A percentile compares a stretch with the other conserved stretches of the same genome.
These are phyloP conservation scores for Boletus reticulatus DNA, from an alignment of 768 basidiomycete species.

Conservation along the genomic window DNA sequence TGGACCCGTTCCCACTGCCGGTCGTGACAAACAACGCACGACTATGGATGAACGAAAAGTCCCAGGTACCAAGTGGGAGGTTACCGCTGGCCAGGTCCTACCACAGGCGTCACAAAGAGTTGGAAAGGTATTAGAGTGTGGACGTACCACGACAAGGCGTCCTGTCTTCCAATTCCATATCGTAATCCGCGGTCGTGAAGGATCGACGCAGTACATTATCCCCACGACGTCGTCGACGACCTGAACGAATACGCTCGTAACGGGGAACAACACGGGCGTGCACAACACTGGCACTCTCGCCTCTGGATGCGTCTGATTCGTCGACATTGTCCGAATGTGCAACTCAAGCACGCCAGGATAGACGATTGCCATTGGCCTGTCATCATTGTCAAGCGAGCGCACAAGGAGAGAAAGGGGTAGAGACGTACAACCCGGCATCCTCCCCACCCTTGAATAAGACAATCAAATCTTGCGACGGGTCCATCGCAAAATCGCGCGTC, in stretches of 20 bases:
- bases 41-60: slow-evolving; percentile 47
- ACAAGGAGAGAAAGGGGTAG: too few relatives aligned
- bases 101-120: background rate
- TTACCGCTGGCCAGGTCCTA: slow-evolving; percentile 29
- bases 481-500: slow-evolving; percentile 60
- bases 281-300: slow-evolving; percentile 34
- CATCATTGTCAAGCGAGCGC: background rate
- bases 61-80: slow-evolving; percentile 32
- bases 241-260: slow-evolving; percentile 42
- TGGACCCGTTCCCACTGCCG: slow-evolving; percentile 30
- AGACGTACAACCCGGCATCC: slow-evolving; percentile 13
- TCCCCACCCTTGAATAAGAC: slow-evolving; percentile 37
- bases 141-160: slow-evolving; percentile 41
- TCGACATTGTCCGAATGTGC: slow-evolving; percentile 45
- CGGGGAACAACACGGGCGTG: slow-evolving; percentile 21
- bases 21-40: slow-evolving; percentile 45
- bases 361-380: slow-evolving; percentile 8
- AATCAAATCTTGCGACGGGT: slow-evolving; percentile 61
- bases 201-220: slow-evolving; percentile 39
- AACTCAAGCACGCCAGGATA: slow-evolving; percentile 30
- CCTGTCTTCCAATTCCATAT: slow-evolving; percentile 55
- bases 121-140: background rate
- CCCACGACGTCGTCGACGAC: slow-evolving; percentile 55
- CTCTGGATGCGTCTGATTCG: slow-evolving; percentile 40
- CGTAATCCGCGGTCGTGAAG: slow-evolving; percentile 23